Evolutionary conservation across 768 basidiomycete genomes (phyloP), one percentile per base, ranked within the genome.

Genomic region (Hirschioporus abietinus): DNA sequence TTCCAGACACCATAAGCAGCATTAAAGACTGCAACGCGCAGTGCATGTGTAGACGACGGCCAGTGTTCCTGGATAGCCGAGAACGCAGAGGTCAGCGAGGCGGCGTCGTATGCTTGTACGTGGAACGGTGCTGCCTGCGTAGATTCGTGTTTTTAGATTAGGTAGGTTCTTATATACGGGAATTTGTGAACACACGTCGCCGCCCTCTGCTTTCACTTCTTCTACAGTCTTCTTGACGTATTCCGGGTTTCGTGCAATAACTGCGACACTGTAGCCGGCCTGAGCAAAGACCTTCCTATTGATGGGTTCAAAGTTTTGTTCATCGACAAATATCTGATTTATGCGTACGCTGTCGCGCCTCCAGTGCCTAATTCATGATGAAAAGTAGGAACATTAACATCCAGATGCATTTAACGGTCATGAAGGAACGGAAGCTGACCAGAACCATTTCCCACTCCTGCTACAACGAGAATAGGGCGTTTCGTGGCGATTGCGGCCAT

Each of bases 21-120:
- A 68, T 82, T 82, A 70, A 71, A 82, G 42, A 82, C 69, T 58
- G 78, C 78, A 23, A 72, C 80, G 60, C 80, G 79, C 57, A 82
- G 71, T 17, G 68, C 61, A 24, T 67, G 68, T 20, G 66, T 36
- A 1, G 68, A 60, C 26, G 72, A 69, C 71, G 79, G 79, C 73
- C 74, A 75, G 70, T 76, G 72, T 52, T 69, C 63, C 62, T 71
- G 70, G 66, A 81, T 78, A 1, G 72, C 68, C 8, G 66, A 66
- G 71, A 82, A 81, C 17, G 76, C 77, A 58, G 64, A 63, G 26
- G 70, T 67, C 36, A 82, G 70, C 15, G 72, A 68, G 24, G 70
- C 64, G 69, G 76, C 74, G 35, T 66, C 70, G 72, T 82, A 82
- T 1, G 71, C 68, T 20, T 71, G 65, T 36, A 80, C 68, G 0